phyloP scores from a whole-genome alignment of 2,329 filamentous ascomycete genomes.

The Fusarium sp. region DNA sequence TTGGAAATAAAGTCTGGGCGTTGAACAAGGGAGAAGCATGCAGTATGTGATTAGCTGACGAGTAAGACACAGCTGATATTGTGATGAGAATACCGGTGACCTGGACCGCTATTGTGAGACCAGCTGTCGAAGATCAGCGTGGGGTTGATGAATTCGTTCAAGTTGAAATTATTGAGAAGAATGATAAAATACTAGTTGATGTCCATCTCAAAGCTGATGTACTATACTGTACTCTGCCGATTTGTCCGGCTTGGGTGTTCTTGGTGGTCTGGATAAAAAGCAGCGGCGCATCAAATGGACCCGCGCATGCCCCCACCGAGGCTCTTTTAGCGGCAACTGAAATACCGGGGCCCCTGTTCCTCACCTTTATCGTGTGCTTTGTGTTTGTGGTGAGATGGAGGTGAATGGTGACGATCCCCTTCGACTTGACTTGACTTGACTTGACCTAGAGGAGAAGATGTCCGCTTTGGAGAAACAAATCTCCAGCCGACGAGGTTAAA shows the following conservation, averaged over 20 bases:
- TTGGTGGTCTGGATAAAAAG: constrained; percentile 35
- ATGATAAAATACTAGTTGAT: not conserved
- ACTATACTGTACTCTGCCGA: constrained; percentile 20
- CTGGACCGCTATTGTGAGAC: constrained; percentile 18
- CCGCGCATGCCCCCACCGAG: constrained; percentile 39
- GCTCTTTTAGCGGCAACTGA: constrained; percentile 42
- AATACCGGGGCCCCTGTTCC: constrained; percentile 23
- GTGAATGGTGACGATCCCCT: constrained; percentile 27
- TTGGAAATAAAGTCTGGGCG: constrained; percentile 22
- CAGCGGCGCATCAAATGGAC: constrained; percentile 32
- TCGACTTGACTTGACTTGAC: constrained; percentile 7
- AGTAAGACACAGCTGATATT: constrained; percentile 23
- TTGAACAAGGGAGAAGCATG: constrained; percentile 31
- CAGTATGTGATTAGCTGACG: constrained; percentile 13
- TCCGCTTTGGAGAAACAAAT: constrained; percentile 25
- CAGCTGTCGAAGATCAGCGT: not conserved
- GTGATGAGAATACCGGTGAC: not conserved
- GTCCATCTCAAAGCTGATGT: not conserved
- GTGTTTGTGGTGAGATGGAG: constrained; percentile 6
- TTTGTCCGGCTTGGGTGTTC: constrained; percentile 34
- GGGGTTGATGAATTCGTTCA: too few relatives aligned
- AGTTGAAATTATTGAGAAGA: not conserved
- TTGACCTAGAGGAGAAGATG: constrained; percentile 12
- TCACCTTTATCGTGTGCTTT: constrained; percentile 5
- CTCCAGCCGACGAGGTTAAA: constrained; percentile 31